Conservation (phyloP, 306 rosid genomes). For the Senna tora region DNA sequence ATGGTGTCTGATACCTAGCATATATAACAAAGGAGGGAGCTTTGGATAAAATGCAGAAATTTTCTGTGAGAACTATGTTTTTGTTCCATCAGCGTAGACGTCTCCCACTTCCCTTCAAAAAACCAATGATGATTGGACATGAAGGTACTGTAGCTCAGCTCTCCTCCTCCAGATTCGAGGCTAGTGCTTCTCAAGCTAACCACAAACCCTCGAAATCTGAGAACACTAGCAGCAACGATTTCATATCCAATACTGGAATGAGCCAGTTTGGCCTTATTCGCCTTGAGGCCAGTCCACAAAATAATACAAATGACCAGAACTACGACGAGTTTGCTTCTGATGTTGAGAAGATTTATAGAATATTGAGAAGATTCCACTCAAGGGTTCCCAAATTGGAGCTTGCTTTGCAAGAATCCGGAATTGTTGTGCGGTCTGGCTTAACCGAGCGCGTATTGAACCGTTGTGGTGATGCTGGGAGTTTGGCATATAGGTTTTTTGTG, state of each 20-base stretch:
- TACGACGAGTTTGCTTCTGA: conserved; percentile 69
- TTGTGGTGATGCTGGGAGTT: conserved; percentile 84
- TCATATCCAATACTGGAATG: neutral
- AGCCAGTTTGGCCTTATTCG: conserved; percentile 50
- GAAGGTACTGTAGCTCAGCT: conserved; percentile 25
- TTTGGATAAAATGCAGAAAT: conserved; percentile 44
- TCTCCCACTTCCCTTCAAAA: conserved; percentile 16
- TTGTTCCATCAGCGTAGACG: conserved; percentile 30
- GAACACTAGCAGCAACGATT: neutral
- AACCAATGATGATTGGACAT: conserved; percentile 14
- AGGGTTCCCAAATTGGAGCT: conserved; percentile 82
- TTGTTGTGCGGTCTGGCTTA: conserved; percentile 67
- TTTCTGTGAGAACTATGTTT: conserved; percentile 34
- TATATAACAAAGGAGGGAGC: neutral
- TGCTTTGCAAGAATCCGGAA: conserved; percentile 76
- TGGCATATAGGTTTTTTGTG: conserved; percentile 70
- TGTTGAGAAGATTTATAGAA: conserved; percentile 71
- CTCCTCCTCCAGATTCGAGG: conserved; percentile 33
- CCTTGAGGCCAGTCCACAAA: conserved; percentile 37
- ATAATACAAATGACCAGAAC: conserved; percentile 29
- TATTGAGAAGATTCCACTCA: conserved; percentile 68
- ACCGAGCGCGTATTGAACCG: conserved; percentile 69
- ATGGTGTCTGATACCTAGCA: neutral
- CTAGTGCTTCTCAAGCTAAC: conserved; percentile 14
- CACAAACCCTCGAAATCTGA: conserved; percentile 14